Evolutionary conservation across 257 asterid genomes (phyloP).

Genomic region (Dorcoceras hygrometricum): DNA sequence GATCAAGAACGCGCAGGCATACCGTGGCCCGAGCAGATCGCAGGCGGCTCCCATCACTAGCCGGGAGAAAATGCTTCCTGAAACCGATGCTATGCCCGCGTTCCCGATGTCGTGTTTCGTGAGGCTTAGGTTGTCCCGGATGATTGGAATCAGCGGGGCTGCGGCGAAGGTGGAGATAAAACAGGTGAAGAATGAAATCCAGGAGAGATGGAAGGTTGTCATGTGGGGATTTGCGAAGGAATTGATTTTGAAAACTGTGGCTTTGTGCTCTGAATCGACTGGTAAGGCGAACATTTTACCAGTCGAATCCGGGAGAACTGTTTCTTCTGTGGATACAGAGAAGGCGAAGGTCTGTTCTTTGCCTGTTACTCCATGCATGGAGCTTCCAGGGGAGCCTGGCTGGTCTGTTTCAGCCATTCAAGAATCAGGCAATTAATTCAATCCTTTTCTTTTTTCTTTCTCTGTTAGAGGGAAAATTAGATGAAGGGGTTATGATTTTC

Average conservation of each 20-base stretch:
- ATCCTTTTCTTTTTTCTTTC: background rate
- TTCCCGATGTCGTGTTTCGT: constrained; percentile 48
- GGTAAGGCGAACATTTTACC: constrained; percentile 39
- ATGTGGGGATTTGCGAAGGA: constrained; percentile 54
- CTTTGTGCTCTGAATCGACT: constrained; percentile 62
- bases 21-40: constrained; percentile 58
- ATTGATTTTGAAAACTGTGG: constrained; percentile 39
- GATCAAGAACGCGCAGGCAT: constrained; percentile 47
- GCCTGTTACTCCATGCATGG: constrained; percentile 61
- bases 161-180: constrained; percentile 60
- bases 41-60: constrained; percentile 60
- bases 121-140: constrained; percentile 54
- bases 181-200: constrained; percentile 62
- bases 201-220: constrained; percentile 57
- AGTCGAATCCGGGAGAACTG: constrained; percentile 28
- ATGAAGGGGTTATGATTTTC: background rate
- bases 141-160: constrained; percentile 60
- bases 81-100: constrained; percentile 57
- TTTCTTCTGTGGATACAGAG: constrained; percentile 31
- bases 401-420: constrained; percentile 29
- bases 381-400: constrained; percentile 41
- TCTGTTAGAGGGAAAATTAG: background rate
- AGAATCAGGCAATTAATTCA: too few relatives aligned
- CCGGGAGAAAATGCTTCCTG: constrained; percentile 57
- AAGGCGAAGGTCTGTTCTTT: constrained; percentile 49